Conservation (phyloP, 163 green algal genomes). For the Prototheca wickerhamii region DNA sequence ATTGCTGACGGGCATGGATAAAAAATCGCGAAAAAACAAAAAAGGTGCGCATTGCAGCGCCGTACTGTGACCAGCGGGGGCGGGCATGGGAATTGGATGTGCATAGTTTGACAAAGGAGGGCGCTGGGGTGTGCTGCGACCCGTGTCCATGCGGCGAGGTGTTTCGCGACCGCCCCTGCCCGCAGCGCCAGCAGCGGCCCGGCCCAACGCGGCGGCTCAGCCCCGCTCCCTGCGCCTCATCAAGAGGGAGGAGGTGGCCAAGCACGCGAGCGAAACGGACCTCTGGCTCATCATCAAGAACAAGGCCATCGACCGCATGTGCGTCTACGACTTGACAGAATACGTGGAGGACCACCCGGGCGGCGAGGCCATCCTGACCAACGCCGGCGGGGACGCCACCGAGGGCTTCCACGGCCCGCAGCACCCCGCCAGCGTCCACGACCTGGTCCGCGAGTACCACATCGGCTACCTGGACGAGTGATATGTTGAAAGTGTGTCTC, state of each 20-base stretch:
- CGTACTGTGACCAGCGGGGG: no score
- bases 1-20: background rate
- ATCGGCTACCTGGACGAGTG: conserved; percentile 23
- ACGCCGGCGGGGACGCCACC: conserved; percentile 80
- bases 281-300: conserved; percentile 75
- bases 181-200: background rate
- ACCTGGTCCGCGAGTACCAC: conserved; percentile 24
- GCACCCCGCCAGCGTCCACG: conserved; percentile 43
- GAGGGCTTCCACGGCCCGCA: conserved; percentile 78
- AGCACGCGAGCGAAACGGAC: conserved; percentile 59
- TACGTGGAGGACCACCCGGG: conserved; percentile 95
- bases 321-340: conserved; percentile 82
- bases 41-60: background rate
- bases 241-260: conserved; percentile 63
- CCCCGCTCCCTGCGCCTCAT: conserved; percentile 14
- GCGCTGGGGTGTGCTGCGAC: no score
- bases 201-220: background rate
- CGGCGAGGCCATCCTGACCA: conserved; percentile 78
- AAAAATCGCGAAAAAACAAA: background rate
- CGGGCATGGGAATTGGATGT: no score
- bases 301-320: background rate
- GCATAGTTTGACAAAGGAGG: no score
- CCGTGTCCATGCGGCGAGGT: no score
- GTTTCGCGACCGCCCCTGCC: no score
- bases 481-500: no score